phyloP scores from a whole-genome alignment of 768 basidiomycete species.

The Tremella mesenterica region DNA sequence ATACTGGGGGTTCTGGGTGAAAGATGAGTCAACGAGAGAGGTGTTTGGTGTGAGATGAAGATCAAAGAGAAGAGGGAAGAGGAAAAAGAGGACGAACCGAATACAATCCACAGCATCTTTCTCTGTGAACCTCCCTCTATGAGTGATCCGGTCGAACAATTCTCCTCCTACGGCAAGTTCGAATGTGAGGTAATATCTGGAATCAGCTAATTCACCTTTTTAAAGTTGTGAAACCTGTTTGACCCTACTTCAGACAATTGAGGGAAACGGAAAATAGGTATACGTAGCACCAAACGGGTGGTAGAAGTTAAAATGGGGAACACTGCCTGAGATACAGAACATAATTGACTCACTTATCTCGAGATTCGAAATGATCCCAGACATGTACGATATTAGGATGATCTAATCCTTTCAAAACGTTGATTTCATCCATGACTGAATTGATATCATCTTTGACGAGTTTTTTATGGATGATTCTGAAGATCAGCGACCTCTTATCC shows the following conservation, averaged over 20 bases:
- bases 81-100: conserved; percentile 49
- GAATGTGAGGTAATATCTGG: conserved; percentile 76
- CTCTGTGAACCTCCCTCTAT: conserved; percentile 87
- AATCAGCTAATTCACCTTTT: not conserved
- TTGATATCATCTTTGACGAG: conserved; percentile 80
- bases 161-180: conserved; percentile 92
- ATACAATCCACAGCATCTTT: conserved; percentile 74
- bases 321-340: not conserved
- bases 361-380: conserved; percentile 64
- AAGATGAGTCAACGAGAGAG: too few relatives aligned
- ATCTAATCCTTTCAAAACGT: conserved; percentile 76
- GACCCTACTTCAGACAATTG: too few relatives aligned
- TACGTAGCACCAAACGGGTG: too few relatives aligned
- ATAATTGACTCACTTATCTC: conserved; percentile 54
- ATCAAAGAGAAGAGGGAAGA: not conserved
- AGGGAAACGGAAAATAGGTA: too few relatives aligned
- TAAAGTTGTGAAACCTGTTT: not conserved
- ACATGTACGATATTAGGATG: conserved; percentile 78
- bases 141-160: conserved; percentile 77
- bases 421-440: conserved; percentile 85
- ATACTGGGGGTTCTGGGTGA: too few relatives aligned
- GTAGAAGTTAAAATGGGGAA: too few relatives aligned
- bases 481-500: not conserved
- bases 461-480: conserved; percentile 87
- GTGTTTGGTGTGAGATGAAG: too few relatives aligned